Evolutionary conservation across 2,329 filamentous ascomycete species (phyloP).

Genomic region (Calonectria honghensis): DNA sequence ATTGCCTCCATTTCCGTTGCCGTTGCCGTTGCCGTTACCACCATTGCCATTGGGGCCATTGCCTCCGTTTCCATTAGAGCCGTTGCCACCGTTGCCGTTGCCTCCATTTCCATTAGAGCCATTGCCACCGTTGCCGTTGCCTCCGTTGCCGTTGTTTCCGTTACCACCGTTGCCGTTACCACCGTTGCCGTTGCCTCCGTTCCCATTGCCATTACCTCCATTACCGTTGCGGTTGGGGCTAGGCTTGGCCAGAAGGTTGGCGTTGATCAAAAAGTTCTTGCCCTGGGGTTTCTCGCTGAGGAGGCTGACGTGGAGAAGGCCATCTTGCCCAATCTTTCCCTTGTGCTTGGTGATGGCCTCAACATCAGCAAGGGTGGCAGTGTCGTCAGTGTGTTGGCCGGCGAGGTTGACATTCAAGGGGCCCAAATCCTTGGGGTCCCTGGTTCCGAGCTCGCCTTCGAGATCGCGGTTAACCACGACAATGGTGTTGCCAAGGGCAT

Average conservation of each 20-base stretch:
- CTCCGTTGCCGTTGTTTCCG: neutral
- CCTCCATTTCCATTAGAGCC: conserved; percentile 34
- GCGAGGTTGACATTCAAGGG: neutral
- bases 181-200: conserved; percentile 1
- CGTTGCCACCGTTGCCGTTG: neutral
- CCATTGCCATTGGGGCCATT: conserved; percentile 18
- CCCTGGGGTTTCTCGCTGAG: conserved; percentile 32
- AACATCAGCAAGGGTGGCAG: neutral
- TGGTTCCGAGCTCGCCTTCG: neutral
- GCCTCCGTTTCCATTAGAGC: neutral
- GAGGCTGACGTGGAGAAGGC: conserved; percentile 30
- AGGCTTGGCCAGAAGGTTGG: conserved; percentile 21
- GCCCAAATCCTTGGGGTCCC: neutral
- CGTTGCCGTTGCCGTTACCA: neutral
- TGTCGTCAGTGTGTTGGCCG: neutral
- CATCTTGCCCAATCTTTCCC: conserved; percentile 33
- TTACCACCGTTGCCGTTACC: neutral
- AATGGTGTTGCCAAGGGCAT: neutral
- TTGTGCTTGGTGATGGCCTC: neutral
- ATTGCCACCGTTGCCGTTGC: conserved; percentile 30
- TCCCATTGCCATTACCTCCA: conserved; percentile 10
- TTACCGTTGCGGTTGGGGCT: neutral
- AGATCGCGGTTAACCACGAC: neutral
- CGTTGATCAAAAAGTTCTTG: conserved; percentile 35
- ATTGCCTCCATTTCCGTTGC: neutral